These are phyloP conservation scores for Calonectria hawksworthii DNA, from an alignment of 2,329 filamentous ascomycete species.

Conservation along the genomic window DNA sequence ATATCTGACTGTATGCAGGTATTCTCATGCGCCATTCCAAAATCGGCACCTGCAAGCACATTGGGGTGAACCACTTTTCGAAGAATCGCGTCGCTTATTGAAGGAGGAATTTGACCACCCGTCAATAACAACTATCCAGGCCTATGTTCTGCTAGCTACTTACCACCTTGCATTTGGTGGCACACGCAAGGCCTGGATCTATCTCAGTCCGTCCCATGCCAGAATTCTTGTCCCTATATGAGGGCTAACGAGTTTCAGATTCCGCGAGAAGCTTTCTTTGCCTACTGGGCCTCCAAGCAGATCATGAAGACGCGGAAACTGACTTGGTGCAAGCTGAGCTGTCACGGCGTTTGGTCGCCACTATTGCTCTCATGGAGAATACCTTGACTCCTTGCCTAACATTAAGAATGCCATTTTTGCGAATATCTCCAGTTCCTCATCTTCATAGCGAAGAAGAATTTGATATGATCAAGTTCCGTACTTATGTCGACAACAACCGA, in stretches of 20 bases:
- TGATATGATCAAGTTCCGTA: neutral
- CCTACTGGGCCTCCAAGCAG: neutral
- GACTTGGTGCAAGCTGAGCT: neutral
- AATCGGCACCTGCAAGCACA: slow-evolving; percentile 1
- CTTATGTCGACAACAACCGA: neutral
- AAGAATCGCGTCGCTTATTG: neutral
- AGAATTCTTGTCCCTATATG: neutral
- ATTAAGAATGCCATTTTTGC: neutral
- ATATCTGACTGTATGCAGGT: neutral
- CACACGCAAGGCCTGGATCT: slow-evolving; percentile 3
- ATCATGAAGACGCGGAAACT: neutral
- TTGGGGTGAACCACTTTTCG: slow-evolving; percentile 1
- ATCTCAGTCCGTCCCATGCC: neutral
- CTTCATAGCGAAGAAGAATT: neutral
- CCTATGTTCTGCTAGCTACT: slow-evolving; percentile 3
- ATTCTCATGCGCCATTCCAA: slow-evolving; percentile 11
- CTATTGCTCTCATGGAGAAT: neutral
- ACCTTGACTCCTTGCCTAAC: neutral
- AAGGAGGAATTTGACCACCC: slow-evolving; percentile 9
- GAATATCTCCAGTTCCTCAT: neutral
- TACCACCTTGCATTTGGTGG: slow-evolving; percentile 16
- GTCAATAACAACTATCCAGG: slow-evolving; percentile 1
- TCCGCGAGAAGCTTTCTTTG: neutral
- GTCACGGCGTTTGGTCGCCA: neutral
- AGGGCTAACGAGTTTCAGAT: neutral